Base-by-base conservation (phyloP, 352 stramenopile genomes). In the Phytophthora uliginosa region DNA sequence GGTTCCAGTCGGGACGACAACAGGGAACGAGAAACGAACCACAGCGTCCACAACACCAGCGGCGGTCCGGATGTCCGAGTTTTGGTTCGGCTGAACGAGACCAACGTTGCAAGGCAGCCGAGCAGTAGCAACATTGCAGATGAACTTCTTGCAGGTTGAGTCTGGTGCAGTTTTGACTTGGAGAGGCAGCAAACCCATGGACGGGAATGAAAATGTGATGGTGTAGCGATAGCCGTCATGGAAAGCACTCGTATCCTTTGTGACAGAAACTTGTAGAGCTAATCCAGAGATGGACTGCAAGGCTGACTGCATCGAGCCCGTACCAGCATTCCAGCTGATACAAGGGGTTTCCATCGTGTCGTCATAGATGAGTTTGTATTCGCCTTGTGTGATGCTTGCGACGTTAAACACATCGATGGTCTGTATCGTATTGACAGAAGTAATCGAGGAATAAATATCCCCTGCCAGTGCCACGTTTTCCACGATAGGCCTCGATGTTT, bases 331-430 rank as follows among this genome's bases (percentile, higher is more conserved):
- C 88, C 85, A 93, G 28, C 64, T 50, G 7, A 95, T 85, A 20
- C 88, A 95, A 0, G n/a, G 9, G 0, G 85, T 87, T 9, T 75
- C 56, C 18, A 63, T 38, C 3, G 57, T 65, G 10, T 76, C 63
- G 4, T 74, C 81, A 50, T 95, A 95, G 7, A 77, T 53, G 1
- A 95, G 63, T 59, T 84, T 74, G 58, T 84, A 95, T 47, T 85
- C 71, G 0, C 88, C 85, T 51, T 88, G 74, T 1, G 53, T 82
- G 20, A 93, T 53, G 34, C 76, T 88, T 18, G 48, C 75, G 8
- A 61, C 56, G 22, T 89, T 88, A 58, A 91, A 88, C 1, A 95
- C 59, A 40, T 92, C 85, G 28, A 95, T 56, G 0, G 83, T 92
- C 42, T 95, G 88, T 1, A 87, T 28, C 0, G 59, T 60, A 20